Evolutionary conservation across 208 protist genomes (phyloP), one percentile per base, ranked within the genome.

Genomic region (Crithidia sp.): DNA sequence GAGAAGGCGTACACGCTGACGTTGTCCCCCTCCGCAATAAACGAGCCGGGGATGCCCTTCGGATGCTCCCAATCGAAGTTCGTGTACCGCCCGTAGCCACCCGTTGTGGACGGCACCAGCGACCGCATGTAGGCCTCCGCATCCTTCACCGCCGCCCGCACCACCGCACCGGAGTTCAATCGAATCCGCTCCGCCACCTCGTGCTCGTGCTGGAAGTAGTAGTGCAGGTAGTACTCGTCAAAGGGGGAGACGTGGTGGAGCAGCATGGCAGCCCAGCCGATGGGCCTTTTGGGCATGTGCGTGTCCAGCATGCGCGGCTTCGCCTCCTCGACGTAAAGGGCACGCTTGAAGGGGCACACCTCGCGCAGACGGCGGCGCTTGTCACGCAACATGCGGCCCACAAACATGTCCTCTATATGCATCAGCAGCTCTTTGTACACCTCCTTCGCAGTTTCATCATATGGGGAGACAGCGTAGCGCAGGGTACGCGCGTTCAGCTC

Each of bases 141-240:
- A 5, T 8, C 37, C n/a, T n/a, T n/a, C 13, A 39, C 57, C 2
- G 28, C 37, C 39, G 37, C 57, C 39, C 5, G 3, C 57, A 45
- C 57, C 4, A 17, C 40, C n/a, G 8, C 5, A 3, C 12, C 28
- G 1, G 2, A 10, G 19, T 14, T 10, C 45, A 3, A 3, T 8
- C 36, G 5, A 2, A 19, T n/a, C 3, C 36, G 1, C 28, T 28
- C 45, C 13, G 44, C 61, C 61, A 43, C 61, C n/a, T 7, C 61
- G 41, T 58, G 45, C 55, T 65, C 64, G 12, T 49, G 52, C n/a
- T 40, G 66, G 66, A 78, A 78, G 44, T 28, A 78, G 52, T 71
- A 53, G 36, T 73, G 74, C 58, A 71, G 19, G n/a, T 16, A 58
- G 47, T 68, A 68, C 41, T 28, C 14, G 39, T 78, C 65, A 2